These are phyloP conservation scores for Lactarius trivialis DNA, from an alignment of 768 basidiomycete species.

Conservation along the genomic window DNA sequence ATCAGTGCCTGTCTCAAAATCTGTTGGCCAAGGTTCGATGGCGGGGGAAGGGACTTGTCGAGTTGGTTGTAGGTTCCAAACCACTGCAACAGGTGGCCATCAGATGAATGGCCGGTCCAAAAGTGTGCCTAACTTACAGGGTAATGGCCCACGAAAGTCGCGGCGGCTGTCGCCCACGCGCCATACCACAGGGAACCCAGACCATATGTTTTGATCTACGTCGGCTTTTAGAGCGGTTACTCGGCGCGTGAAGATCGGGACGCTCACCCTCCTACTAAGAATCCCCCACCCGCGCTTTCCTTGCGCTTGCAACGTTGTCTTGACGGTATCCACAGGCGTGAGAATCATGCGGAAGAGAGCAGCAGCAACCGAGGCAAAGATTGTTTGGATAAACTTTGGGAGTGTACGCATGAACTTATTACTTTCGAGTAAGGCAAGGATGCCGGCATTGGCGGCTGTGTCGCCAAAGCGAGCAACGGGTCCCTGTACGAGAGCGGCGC, in stretches of 20 bases:
- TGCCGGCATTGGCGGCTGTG: slow-evolving; percentile 90
- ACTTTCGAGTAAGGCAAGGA: slow-evolving; percentile 75
- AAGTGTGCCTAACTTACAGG: slow-evolving; percentile 45
- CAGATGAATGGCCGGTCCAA: not conserved
- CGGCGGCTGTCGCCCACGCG: slow-evolving; percentile 85
- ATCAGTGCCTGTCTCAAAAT: slow-evolving; percentile 82
- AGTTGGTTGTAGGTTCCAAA: slow-evolving; percentile 84
- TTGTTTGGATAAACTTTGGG: slow-evolving; percentile 62
- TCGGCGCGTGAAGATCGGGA: not conserved
- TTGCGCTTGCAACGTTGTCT: slow-evolving; percentile 93
- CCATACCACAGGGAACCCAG: slow-evolving; percentile 83
- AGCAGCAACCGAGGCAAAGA: slow-evolving; percentile 71
- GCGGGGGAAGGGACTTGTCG: slow-evolving; percentile 50
- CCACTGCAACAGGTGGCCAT: slow-evolving; percentile 44
- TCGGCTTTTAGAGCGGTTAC: not conserved
- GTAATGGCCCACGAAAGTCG: slow-evolving; percentile 90
- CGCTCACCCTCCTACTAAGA: slow-evolving; percentile 54
- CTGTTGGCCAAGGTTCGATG: slow-evolving; percentile 46
- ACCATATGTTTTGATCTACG: slow-evolving; percentile 66
- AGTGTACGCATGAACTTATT: slow-evolving; percentile 64
- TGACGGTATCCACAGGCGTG: slow-evolving; percentile 89
- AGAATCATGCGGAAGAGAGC: slow-evolving; percentile 87
- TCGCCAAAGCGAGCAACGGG: slow-evolving; percentile 86
- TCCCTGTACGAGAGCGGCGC: slow-evolving; percentile 81
- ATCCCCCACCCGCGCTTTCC: slow-evolving; percentile 64